Evolutionary conservation across 805 yeast genomes (phyloP).

Genomic region (Lipomyces spencermartinsiae): DNA sequence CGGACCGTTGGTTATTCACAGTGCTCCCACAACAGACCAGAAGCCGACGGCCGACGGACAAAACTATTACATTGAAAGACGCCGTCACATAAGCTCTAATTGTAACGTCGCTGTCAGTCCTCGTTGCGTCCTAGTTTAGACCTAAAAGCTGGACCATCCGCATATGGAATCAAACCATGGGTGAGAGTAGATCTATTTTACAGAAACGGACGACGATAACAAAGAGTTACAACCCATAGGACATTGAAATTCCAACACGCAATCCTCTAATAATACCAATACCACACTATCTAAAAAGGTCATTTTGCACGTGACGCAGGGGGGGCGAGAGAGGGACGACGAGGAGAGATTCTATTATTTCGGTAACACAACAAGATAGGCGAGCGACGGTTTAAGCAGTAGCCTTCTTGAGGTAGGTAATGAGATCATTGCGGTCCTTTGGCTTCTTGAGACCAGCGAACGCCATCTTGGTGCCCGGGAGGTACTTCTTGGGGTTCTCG

Average conservation of each 20-base stretch:
- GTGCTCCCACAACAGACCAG: no score
- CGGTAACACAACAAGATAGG: no score
- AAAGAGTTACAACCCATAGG: not conserved
- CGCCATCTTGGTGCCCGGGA: constrained; percentile 99
- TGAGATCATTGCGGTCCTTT: constrained; percentile 96
- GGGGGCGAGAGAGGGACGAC: no score
- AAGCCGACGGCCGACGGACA: no score
- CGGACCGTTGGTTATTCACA: no score
- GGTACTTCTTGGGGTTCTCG: constrained; percentile 99
- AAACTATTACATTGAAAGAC: no score
- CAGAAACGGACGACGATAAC: not conserved
- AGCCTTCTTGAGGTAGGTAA: constrained; percentile 62
- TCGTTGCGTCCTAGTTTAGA: no score
- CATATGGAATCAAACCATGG: not conserved
- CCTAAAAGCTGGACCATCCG: no score
- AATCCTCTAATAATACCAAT: not conserved
- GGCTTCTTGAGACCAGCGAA: constrained; percentile 99
- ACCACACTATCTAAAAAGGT: not conserved
- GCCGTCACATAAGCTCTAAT: no score
- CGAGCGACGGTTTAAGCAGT: constrained; percentile 43
- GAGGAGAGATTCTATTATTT: not conserved
- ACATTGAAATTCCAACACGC: not conserved
- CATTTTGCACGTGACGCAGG: not conserved
- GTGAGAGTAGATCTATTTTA: not conserved
- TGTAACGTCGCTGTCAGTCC: no score